Percentiles rank a stretch among this genome's conserved stretches.
These are phyloP conservation scores for Chlamydomonas sphaeroides DNA, from an alignment of 139 green algal species.

Conservation along the genomic window DNA sequence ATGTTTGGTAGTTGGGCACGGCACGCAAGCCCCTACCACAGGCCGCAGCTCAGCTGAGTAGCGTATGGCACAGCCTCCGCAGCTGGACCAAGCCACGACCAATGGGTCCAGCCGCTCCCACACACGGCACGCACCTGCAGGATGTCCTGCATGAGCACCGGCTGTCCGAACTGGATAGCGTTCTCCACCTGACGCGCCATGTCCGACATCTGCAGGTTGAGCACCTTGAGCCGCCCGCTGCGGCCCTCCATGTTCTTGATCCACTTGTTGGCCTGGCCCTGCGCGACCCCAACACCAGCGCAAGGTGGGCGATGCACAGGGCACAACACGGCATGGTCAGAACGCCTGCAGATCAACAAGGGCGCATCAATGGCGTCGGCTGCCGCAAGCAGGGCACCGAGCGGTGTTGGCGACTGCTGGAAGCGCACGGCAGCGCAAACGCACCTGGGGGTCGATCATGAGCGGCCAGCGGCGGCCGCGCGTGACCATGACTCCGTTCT, in stretches of 20 bases:
- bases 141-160: constrained; percentile 79
- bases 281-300: constrained; percentile 1
- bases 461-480: constrained; percentile 79
- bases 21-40: neutral
- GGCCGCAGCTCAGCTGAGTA: no score
- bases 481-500: constrained; percentile 86
- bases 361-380: no score
- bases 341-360: no score
- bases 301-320: no score
- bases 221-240: constrained; percentile 67
- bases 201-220: constrained; percentile 80
- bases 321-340: no score
- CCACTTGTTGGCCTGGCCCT: constrained; percentile 88
- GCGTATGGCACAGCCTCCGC: no score
- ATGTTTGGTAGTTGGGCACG: neutral
- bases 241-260: constrained; percentile 84
- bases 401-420: no score
- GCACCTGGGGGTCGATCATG: constrained; percentile 83
- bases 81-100: no score
- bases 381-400: no score
- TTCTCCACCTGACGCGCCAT: constrained; percentile 83
- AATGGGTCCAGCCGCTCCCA: no score
- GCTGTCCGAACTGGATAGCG: constrained; percentile 82
- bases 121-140: constrained; percentile 37
- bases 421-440: no score